Evolutionary conservation across 768 basidiomycete genomes (phyloP), one percentile per base, ranked within the genome.

Genomic region (Suillus lakei): DNA sequence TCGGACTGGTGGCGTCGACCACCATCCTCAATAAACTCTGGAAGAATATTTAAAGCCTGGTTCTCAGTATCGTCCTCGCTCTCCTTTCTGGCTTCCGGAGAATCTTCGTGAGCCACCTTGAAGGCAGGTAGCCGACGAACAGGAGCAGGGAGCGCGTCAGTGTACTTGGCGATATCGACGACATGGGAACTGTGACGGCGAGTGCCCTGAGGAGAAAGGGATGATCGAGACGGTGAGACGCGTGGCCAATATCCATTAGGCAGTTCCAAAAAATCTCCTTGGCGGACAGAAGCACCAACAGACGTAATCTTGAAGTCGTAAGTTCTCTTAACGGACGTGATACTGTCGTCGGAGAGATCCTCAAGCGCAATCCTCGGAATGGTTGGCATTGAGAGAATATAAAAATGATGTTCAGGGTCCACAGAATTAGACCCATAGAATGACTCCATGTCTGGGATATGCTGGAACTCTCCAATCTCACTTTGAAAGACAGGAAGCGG

Each of bases 311-410:
- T 50, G 34, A 67, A 67, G 12, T 60, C 51, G 34, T 67, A 65
- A 10, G 64, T 60, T 41, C 39, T 66, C n/a, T 48, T 64, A 28
- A 36, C 32, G 13, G 18, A 28, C 1, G 26, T n/a, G 30, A 30
- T 28, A 9, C 26, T 30, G 10, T 62, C 23, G 0, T 60, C 63
- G 7, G 41, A 36, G n/a, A 61, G 15, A 28, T 23, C 28, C 30
- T 75, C 67, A 3, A 75, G 71, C 32, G 66, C 72, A 60, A 75
- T 75, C 59, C 60, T 66, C 34, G 73, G 73, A n/a, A 74, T 77
- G 1, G 68, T 63, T 6, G 74, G 73, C 62, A 73, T 76, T 5
- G 75, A 73, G 56, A 75, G 68, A 55, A 75, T 64, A 41, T 67
- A 26, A 2, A 63, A 61, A 53, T 75, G 71, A 2, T 61, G 63